Base-by-base conservation (phyloP, 441 rosid species). In the Omphalea diandra region DNA sequence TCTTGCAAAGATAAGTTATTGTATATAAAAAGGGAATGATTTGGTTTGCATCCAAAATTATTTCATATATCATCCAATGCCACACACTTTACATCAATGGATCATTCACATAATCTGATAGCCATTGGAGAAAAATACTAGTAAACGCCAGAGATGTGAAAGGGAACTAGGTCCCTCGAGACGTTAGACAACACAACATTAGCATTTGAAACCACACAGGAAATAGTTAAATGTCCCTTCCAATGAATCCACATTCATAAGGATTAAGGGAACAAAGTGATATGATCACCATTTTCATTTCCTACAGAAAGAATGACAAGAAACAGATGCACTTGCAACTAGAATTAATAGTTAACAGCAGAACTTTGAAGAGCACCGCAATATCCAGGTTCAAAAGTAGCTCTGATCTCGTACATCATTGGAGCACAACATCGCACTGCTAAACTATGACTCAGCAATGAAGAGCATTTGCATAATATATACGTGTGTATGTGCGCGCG, bases 171-270 rank as follows among this genome's bases (percentile, higher is more conserved):
- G 20, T 5, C n/a, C n/a, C 8, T 61, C 49, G 66, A 53, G 41
- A 44, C 9, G 26, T 53, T 41, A 27, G 10, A 14, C 31, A n/a
- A 63, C 32, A n/a, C n/a, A n/a, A n/a, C n/a, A n/a, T n/a, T n/a
- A n/a, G n/a, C 44, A 60, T 14, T 60, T 26, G 14, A 61, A 24
- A 29, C 18, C 14, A 35, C 20, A 24, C 12, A 36, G 29, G 31
- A 61, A 38, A 17, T n/a, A 31, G 26, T 36, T 9, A 64, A 64
- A 15, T 5, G 46, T 64, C 52, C 65, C n/a, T 46, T 64, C 68
- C 24, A 24, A 6, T 11, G 36, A 10, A 27, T 64, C 68, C 7
- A 10, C 35, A 29, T 43, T 31, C 17, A 20, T 11, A 33, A 33
- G 20, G 12, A 33, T 31, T 11, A 33, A 59, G 43, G 24, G 7